phyloP scores from a whole-genome alignment of 768 basidiomycete genomes.

The Fibroporia radiculosa region DNA sequence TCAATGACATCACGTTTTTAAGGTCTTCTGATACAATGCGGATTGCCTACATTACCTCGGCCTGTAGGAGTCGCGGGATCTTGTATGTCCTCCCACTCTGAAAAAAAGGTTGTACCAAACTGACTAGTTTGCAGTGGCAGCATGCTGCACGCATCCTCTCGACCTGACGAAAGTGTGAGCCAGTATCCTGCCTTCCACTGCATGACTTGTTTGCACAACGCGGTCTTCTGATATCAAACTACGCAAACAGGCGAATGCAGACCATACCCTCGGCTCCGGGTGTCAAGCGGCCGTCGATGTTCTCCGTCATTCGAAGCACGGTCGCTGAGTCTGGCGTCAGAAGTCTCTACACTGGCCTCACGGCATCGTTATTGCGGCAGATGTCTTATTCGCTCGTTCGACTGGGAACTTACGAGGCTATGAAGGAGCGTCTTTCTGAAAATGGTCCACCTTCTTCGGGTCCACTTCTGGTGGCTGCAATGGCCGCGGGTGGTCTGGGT shows the following conservation, averaged over 20 bases:
- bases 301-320: conserved; percentile 56
- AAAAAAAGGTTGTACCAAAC: neutral
- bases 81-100: conserved; percentile 23
- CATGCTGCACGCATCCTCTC: conserved; percentile 73
- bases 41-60: neutral
- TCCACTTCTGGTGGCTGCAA: conserved; percentile 56
- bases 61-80: conserved; percentile 28
- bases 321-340: conserved; percentile 60
- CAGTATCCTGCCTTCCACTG: too few relatives aligned
- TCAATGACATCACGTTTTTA: neutral
- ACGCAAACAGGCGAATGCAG: conserved; percentile 66
- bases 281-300: conserved; percentile 52
- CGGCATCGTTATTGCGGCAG: conserved; percentile 78
- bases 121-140: conserved; percentile 50
- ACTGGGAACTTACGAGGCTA: conserved; percentile 73
- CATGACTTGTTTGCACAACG: too few relatives aligned
- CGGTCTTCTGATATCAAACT: neutral
- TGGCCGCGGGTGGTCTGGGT: conserved; percentile 71
- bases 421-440: conserved; percentile 50
- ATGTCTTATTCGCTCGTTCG: conserved; percentile 90
- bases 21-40: neutral
- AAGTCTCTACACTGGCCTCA: conserved; percentile 75
- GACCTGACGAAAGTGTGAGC: conserved; percentile 82
- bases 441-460: conserved; percentile 44
- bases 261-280: conserved; percentile 43